Evolutionary conservation across 345 rosid genomes (phyloP).

Genomic region (Brassica rapa): DNA sequence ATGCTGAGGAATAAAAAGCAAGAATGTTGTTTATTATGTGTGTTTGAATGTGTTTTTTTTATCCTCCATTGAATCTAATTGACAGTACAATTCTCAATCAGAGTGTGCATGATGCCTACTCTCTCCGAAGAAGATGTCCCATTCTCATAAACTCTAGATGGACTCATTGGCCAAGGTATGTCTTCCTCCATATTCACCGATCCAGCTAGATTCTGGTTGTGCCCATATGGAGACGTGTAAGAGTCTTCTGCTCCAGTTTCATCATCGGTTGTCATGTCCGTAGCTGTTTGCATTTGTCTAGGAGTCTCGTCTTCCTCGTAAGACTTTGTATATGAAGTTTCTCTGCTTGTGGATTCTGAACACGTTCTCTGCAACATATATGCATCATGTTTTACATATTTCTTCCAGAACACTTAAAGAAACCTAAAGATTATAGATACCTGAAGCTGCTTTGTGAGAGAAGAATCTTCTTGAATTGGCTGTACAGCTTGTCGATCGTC

Average conservation of each 20-base stretch:
- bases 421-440: constrained; percentile 21
- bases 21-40: constrained; percentile 11
- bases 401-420: constrained; percentile 15
- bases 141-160: constrained; percentile 25
- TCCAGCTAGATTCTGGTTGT: constrained; percentile 19
- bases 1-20: constrained; percentile 28
- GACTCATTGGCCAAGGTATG: constrained; percentile 33
- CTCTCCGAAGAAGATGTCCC: constrained; percentile 32
- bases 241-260: constrained; percentile 12
- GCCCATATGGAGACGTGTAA: neutral
- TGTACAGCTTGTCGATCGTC: constrained; percentile 15
- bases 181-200: constrained; percentile 23
- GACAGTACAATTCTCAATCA: constrained; percentile 23
- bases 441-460: constrained; percentile 10
- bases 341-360: constrained; percentile 26
- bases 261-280: constrained; percentile 19
- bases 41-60: neutral
- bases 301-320: constrained; percentile 23
- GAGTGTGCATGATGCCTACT: constrained; percentile 20
- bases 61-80: constrained; percentile 6
- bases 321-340: constrained; percentile 17
- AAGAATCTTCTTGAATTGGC: constrained; percentile 14
- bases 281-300: constrained; percentile 20
- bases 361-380: constrained; percentile 21
- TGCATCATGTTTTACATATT: neutral